Base-by-base conservation (phyloP, 176 grass and related monocot genomes). In the Rhynchospora pubera region DNA sequence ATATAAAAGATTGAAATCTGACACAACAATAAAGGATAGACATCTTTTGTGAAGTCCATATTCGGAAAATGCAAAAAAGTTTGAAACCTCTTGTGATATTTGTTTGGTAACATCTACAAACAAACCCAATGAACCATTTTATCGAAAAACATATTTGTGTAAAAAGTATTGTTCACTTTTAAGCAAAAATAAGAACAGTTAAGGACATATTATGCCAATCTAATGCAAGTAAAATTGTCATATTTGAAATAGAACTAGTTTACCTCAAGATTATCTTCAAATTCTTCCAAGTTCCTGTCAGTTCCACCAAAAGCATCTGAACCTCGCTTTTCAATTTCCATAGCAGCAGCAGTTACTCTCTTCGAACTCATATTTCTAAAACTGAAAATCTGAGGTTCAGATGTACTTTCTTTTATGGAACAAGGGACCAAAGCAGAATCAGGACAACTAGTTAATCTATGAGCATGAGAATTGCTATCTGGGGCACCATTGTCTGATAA, bases 191-290 rank as follows among this genome's bases (percentile, higher is more conserved):
- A 61, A 3, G 21, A 23, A 74, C 21, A 19, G 0, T 26, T 6
- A 53, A 53, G 51, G 21, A 51, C 19, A 52, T 53, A 53, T 0
- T 50, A 53, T 28, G 13, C 23, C 71, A 53, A 14, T 75, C 24
- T 15, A 26, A 15, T 51, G 46, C 11, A 28, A 52, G 1, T 74
- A 50, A 3, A 74, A 74, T 48, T 72, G 13, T 24, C 4, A 74
- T 21, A 19, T 19, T 12, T 28, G 7, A 2, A 65, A 73, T 86
- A 50, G 4, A 34, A 16, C 47, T 43, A 21, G 62, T 48, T 68
- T 59, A 58, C 64, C 47, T 60, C 39, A 43, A 77, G 84, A 39
- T 82, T 90, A 88, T 85, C 89, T 94, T 85, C 48, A 65, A 62
- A 44, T 80, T 76, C 42, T 83, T 84, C 79, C 77, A 56, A 82